Base-by-base conservation (phyloP, 345 rosid species). In the Psidium friedrichsthalianum region DNA sequence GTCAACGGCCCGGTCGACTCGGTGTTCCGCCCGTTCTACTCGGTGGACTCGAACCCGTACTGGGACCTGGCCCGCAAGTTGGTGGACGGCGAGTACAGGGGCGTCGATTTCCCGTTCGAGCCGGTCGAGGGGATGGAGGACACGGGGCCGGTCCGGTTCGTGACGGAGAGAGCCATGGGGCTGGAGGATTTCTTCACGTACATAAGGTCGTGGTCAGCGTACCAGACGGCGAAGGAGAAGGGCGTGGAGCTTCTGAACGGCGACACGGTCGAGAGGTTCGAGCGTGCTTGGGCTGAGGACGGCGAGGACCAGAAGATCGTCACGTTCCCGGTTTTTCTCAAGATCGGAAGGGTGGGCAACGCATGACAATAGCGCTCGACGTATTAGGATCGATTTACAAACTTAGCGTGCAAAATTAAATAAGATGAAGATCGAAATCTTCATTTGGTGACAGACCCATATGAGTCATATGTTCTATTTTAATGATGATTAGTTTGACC, bases 101-200 rank as follows among this genome's bases (percentile, higher is more conserved):
- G 74, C 18, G 86, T 96, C 27, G 91, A 92, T 57, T 96, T 96
- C 82, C 98, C 99, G 8, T 94, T 96, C 59, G 95, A 96, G 88
- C 88, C 92, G 8, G 92, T 91, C 36, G 90, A 89, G 25, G 95
- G 93, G 44, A 57, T 74, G 27, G 92, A 89, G 27, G 55, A 86
- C 21, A 92, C 93, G 32, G 98, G 93, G 53, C 97, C 98, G 51
- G 86, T 93, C 53, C 87, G 86, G 89, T 92, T 96, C 36, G 90
- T 85, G 47, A 55, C 91, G 29, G 95, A 93, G 91, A 90, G 81
- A 64, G 51, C 84, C 44, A 93, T 96, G 99, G 93, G 57, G 74
- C 83, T 93, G 47, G 96, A 90, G 5, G 93, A 88, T 40, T 94
- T 51, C 86, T 85, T 96, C 78, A 89, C 91, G 11, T 96, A 93